Base-by-base conservation (phyloP, 768 basidiomycete species). In the Hortiboletus flavorubellus region DNA sequence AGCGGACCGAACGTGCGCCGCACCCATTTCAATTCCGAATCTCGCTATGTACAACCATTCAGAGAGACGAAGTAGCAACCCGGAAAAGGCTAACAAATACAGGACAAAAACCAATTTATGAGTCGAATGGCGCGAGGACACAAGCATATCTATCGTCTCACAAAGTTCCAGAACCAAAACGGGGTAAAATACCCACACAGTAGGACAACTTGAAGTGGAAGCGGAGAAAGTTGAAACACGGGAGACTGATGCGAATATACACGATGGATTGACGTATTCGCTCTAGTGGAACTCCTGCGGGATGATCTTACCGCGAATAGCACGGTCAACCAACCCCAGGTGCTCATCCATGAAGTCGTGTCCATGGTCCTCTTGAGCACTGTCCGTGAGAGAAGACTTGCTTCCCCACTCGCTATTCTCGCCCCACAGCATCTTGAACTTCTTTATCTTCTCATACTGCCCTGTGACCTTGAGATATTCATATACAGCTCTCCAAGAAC, bases 401-500 rank as follows among this genome's bases (percentile, higher is more conserved):
- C 30, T 40, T 26, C 4, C 15, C 68, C 71, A 73, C 33, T 73
- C 73, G 18, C 31, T 11, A 42, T 64, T 73, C 29, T 56, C 37
- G 0, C 71, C 71, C 73, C 73, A 74, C 0, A 54, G 29, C 5
- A 11, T 33, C 38, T 59, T 56, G 56, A 73, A 70, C 37, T 53
- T 39, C 9, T 51, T 18, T 2, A 49, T 44, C 46, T 62, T 46
- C 16, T 59, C 26, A 14, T 21, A 6, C 18, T 67, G 57, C 10
- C 21, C 31, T 50, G 54, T 50, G 46, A 59, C 18, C 6, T 54
- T 46, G 23, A 68, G 57, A 34, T 68, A 68, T 18, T 65, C 58
- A 29, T 67, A 50, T 7, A 75, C 71, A 0, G 71, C 72, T 12
- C 68, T 63, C 68, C 71, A 73, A 5, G 71, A 68, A 21, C 72